phyloP scores from a whole-genome alignment of 345 rosid genomes.

The Syzygium aromaticum region DNA sequence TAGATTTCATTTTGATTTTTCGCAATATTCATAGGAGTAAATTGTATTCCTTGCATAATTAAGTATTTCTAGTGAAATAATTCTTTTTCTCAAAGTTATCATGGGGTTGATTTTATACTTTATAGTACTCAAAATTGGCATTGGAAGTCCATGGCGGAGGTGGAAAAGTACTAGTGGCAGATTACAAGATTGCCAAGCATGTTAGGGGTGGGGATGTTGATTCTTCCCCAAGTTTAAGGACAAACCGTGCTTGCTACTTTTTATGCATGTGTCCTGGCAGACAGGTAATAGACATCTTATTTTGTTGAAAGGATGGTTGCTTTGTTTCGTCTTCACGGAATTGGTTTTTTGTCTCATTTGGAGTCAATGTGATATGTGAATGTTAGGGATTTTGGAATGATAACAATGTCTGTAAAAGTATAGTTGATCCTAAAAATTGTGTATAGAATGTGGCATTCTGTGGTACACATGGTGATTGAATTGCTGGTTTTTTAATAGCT shows the following conservation, averaged over 20 bases:
- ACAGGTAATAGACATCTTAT: slow-evolving; percentile 37
- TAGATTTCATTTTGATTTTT: not conserved
- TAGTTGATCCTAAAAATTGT: no score
- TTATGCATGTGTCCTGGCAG: slow-evolving; percentile 99
- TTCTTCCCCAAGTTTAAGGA: slow-evolving; percentile 8
- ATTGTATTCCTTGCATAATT: not conserved
- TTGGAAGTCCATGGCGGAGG: slow-evolving; percentile 61
- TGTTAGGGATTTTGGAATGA: no score
- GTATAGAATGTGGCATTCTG: no score
- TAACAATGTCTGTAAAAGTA: no score
- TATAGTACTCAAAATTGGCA: slow-evolving; percentile 71
- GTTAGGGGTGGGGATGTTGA: slow-evolving; percentile 28
- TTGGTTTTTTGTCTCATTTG: no score
- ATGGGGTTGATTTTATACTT: not conserved
- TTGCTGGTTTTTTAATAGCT: no score
- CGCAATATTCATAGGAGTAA: not conserved
- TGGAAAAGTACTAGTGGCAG: slow-evolving; percentile 93
- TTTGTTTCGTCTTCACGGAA: no score
- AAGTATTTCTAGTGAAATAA: not conserved
- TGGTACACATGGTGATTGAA: no score
- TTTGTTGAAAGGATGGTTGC: not conserved
- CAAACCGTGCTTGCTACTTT: slow-evolving; percentile 75
- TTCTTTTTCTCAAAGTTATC: not conserved
- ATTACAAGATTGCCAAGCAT: slow-evolving; percentile 76
- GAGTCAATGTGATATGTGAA: no score